These are phyloP conservation scores for Asterochloris erici DNA, from an alignment of 139 green algal genomes.

Conservation along the genomic window DNA sequence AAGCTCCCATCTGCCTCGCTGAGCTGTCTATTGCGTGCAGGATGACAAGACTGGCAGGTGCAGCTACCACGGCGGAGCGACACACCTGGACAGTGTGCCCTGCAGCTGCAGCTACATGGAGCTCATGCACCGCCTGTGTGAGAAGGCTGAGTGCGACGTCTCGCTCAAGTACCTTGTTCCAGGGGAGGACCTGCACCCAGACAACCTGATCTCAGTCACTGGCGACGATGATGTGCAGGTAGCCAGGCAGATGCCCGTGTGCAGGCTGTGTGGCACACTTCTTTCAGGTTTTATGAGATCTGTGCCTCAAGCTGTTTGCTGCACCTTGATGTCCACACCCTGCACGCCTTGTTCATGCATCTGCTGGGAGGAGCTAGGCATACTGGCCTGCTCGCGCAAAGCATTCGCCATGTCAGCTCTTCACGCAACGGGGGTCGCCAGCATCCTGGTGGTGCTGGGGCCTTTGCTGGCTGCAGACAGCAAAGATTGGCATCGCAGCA, in stretches of 20 bases:
- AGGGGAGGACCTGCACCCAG: conserved; percentile 67
- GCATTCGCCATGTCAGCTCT: neutral
- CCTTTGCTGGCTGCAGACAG: too few species aligned
- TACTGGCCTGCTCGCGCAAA: neutral
- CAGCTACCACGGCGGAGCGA: conserved; percentile 40
- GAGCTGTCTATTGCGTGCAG: neutral
- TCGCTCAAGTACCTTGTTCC: conserved; percentile 54
- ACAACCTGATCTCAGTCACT: conserved; percentile 64
- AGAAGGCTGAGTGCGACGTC: conserved; percentile 57
- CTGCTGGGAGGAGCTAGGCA: neutral
- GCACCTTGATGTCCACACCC: neutral
- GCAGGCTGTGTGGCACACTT: too few species aligned
- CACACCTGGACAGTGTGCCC: conserved; percentile 47
- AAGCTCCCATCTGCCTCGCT: neutral
- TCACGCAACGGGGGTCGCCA: neutral
- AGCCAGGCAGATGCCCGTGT: neutral
- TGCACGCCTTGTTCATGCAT: too few species aligned
- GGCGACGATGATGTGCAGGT: conserved; percentile 76
- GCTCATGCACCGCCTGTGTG: conserved; percentile 50
- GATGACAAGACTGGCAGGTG: conserved; percentile 19
- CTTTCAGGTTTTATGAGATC: neutral
- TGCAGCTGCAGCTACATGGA: conserved; percentile 43
- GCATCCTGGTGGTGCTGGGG: too few species aligned
- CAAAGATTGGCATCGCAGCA: too few species aligned
- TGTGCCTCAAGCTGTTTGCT: neutral